Conservation (phyloP, 768 basidiomycete genomes). For the Lentinula guzmanii region DNA sequence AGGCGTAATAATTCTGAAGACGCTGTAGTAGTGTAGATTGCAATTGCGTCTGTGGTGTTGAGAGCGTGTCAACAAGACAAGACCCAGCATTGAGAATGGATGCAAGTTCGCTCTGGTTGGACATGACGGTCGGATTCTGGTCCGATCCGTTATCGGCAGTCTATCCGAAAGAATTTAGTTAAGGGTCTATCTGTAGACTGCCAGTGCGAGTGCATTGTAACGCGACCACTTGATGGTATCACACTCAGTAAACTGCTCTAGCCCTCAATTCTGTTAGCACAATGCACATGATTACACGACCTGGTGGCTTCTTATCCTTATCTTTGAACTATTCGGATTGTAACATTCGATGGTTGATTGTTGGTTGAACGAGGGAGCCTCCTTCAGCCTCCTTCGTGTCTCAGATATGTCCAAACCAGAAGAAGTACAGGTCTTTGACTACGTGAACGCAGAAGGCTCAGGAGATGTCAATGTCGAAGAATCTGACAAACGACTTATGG, state of each 20-base stretch:
- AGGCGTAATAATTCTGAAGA: slow-evolving; percentile 32
- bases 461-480: slow-evolving; percentile 3
- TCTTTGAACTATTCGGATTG: not conserved
- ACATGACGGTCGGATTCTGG: not conserved
- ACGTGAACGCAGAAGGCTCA: not conserved
- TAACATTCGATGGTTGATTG: too few relatives aligned
- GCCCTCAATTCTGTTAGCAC: not conserved
- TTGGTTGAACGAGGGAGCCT: too few relatives aligned
- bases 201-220: not conserved
- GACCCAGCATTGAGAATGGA: not conserved
- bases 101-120: not conserved
- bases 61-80: slow-evolving; percentile 1
- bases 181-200: not conserved
- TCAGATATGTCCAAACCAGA: not conserved
- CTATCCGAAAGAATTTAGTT: not conserved
- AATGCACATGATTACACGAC: not conserved
- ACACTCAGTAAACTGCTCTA: too few relatives aligned
- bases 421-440: not conserved
- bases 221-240: not conserved
- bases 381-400: not conserved
- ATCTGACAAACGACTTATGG: slow-evolving; percentile 37
- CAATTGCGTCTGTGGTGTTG: slow-evolving; percentile 19
- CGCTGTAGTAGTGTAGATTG: slow-evolving; percentile 31
- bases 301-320: not conserved
- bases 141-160: not conserved